These are phyloP conservation scores for Talaromyces rugulosus DNA, from an alignment of 2,329 filamentous ascomycete genomes.

Conservation along the genomic window DNA sequence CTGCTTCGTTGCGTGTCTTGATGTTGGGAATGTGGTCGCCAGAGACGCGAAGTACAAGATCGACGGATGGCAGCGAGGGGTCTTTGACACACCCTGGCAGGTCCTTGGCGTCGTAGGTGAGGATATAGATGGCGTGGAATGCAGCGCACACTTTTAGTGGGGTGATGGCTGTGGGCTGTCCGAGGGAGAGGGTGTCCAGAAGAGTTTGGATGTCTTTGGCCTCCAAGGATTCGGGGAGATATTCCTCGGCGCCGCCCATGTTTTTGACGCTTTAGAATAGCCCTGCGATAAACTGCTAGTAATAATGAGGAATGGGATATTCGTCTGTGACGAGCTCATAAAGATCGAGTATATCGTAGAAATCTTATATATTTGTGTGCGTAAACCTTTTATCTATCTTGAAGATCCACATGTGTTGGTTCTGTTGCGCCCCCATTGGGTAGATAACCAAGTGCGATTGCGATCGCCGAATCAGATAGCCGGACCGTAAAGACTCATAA, in stretches of 20 bases:
- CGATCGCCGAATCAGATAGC: not conserved
- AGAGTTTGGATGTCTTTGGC: not conserved
- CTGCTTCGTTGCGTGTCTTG: constrained; percentile 37
- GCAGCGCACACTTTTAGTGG: constrained; percentile 8
- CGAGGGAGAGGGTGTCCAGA: constrained; percentile 4
- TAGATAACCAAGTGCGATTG: not conserved
- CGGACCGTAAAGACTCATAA: not conserved
- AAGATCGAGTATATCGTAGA: not conserved
- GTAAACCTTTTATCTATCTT: too few relatives aligned
- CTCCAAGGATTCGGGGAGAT: constrained; percentile 9
- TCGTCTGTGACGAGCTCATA: not conserved
- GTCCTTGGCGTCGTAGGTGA: not conserved
- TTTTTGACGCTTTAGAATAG: not conserved
- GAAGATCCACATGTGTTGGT: too few relatives aligned
- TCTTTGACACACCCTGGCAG: not conserved
- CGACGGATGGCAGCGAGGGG: not conserved
- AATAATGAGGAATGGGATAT: not conserved
- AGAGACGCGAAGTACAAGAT: constrained; percentile 31
- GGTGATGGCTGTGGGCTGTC: constrained; percentile 1
- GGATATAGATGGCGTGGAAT: constrained; percentile 13
- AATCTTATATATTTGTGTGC: not conserved
- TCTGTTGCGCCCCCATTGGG: not conserved
- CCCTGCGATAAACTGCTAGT: not conserved
- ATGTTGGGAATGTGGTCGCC: constrained; percentile 31
- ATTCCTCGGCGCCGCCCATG: not conserved